Percentiles rank a stretch among this genome's conserved stretches.
Evolutionary conservation across 2,329 filamentous ascomycete species (phyloP).

Genomic region (Aureobasidium pullulans): DNA sequence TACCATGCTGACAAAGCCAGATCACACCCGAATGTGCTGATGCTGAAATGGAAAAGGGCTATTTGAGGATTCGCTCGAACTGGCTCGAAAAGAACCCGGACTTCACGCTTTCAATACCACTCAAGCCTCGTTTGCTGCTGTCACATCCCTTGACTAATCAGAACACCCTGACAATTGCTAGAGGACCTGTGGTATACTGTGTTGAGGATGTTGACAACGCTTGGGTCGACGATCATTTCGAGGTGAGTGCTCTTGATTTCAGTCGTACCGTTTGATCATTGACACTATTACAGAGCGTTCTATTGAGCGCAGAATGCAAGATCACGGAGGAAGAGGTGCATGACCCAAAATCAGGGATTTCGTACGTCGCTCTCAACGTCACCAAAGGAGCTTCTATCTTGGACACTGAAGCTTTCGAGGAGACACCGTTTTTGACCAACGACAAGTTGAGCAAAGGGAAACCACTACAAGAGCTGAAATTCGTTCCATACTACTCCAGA

Average conservation of each 20-base stretch:
- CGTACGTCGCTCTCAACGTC: not conserved
- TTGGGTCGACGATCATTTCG: constrained; percentile 52
- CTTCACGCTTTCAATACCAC: constrained; percentile 42
- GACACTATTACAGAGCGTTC: not conserved
- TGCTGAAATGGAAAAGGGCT: constrained; percentile 39
- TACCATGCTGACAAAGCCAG: constrained; percentile 15
- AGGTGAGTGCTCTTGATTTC: constrained; percentile 22
- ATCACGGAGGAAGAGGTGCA: too few species aligned
- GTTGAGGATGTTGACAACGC: constrained; percentile 52
- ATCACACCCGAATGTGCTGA: constrained; percentile 31
- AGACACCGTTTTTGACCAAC: not conserved
- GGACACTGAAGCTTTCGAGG: not conserved
- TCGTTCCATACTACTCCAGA: constrained; percentile 50
- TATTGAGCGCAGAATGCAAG: not conserved
- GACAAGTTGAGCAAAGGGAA: not conserved
- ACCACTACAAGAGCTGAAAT: constrained; percentile 32
- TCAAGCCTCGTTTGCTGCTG: constrained; percentile 36
- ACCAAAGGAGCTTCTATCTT: not conserved
- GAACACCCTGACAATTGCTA: constrained; percentile 45
- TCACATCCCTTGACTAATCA: constrained; percentile 53
- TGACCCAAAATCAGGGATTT: not conserved
- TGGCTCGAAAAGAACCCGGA: constrained; percentile 34
- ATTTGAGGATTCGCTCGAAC: constrained; percentile 31
- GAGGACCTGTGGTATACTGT: constrained; percentile 55
- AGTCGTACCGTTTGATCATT: not conserved